phyloP scores from a whole-genome alignment of 352 stramenopile genomes.

The Globisporangium spiculum region DNA sequence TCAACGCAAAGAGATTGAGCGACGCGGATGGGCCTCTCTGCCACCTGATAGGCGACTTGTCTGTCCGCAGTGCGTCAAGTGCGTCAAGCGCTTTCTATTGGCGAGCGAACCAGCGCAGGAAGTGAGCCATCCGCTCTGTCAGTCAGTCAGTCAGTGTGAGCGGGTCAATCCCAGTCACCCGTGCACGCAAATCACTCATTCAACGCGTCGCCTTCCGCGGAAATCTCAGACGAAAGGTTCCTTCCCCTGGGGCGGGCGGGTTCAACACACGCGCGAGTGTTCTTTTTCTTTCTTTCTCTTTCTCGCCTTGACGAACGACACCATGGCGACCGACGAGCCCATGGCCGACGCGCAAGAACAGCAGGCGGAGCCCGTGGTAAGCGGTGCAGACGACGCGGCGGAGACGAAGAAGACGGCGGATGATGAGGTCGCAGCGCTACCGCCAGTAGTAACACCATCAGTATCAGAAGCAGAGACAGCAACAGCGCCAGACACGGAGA shows the following conservation, averaged over 20 bases:
- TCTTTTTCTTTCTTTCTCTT: constrained; percentile 1
- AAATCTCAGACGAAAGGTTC: constrained; percentile 7
- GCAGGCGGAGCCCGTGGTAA: background rate
- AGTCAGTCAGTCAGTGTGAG: background rate
- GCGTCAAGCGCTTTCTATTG: constrained; percentile 12
- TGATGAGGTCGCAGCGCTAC: background rate
- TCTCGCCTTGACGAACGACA: background rate
- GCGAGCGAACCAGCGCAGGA: background rate
- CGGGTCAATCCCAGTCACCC: constrained; percentile 1
- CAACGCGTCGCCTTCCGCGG: constrained; percentile 2
- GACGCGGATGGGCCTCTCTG: constrained; percentile 3
- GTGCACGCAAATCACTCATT: background rate
- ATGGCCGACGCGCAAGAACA: background rate
- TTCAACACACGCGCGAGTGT: background rate
- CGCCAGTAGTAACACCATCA: background rate
- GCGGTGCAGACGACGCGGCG: background rate
- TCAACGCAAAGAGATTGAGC: background rate
- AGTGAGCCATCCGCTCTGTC: constrained; percentile 7
- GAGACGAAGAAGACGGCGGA: background rate
- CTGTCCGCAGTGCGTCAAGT: background rate
- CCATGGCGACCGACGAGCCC: constrained; percentile 3
- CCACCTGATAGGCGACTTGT: constrained; percentile 9
- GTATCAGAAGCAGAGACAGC: background rate
- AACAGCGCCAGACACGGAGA: background rate
- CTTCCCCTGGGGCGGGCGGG: background rate